These are phyloP conservation scores for Camelina hispida DNA, from an alignment of 345 rosid genomes.

Conservation along the genomic window DNA sequence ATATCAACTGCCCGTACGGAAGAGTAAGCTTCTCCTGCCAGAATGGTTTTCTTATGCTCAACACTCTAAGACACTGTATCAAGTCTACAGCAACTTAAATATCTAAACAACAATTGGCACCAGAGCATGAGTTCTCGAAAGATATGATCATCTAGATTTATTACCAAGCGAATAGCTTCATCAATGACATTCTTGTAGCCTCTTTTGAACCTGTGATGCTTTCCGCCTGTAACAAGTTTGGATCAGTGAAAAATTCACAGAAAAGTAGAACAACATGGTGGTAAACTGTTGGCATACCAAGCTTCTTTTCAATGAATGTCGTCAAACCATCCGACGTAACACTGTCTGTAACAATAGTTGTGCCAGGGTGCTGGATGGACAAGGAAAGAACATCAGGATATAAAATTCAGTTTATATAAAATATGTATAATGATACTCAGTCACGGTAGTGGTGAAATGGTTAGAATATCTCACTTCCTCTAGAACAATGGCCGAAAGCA, in stretches of 20 bases:
- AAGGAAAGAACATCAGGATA: slow-evolving; percentile 16
- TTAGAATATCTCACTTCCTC: slow-evolving; percentile 73
- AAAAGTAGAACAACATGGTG: neutral
- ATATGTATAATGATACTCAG: slow-evolving; percentile 14
- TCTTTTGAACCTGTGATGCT: slow-evolving; percentile 95
- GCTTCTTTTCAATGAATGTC: slow-evolving; percentile 83
- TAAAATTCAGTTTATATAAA: neutral
- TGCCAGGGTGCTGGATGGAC: slow-evolving; percentile 82
- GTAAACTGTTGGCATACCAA: slow-evolving; percentile 58
- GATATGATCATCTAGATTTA: slow-evolving; percentile 9
- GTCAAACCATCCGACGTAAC: slow-evolving; percentile 98
- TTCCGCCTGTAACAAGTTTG: slow-evolving; percentile 64
- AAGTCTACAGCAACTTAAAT: slow-evolving; percentile 12
- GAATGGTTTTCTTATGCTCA: neutral
- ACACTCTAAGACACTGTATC: slow-evolving; percentile 8
- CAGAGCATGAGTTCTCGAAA: slow-evolving; percentile 6
- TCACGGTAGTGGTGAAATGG: slow-evolving; percentile 7
- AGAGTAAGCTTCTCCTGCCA: slow-evolving; percentile 1
- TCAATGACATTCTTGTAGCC: slow-evolving; percentile 98
- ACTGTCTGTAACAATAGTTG: slow-evolving; percentile 95
- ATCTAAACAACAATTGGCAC: slow-evolving; percentile 21
- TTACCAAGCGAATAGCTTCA: slow-evolving; percentile 94
- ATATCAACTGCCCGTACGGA: neutral
- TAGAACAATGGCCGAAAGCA: slow-evolving; percentile 90
- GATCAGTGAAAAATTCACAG: slow-evolving; percentile 21